Conservation (phyloP, 495 filamentous ascomycete genomes). For the Penicillium cinerascens region DNA sequence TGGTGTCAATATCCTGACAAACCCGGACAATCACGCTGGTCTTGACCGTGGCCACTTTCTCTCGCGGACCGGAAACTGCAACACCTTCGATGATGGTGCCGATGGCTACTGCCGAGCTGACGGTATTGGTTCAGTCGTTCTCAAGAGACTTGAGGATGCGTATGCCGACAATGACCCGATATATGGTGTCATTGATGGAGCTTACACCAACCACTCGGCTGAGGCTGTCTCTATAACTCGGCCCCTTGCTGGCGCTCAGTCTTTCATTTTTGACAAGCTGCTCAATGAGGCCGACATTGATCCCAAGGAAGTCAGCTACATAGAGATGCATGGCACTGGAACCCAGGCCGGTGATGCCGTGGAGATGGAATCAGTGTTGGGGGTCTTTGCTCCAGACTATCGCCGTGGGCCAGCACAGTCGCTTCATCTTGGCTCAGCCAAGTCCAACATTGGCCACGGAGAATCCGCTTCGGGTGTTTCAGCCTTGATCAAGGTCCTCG, state of each 20-base stretch:
- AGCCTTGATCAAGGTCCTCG: constrained; percentile 74
- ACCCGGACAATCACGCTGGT: constrained; percentile 81
- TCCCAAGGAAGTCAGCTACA: constrained; percentile 71
- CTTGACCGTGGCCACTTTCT: constrained; percentile 81
- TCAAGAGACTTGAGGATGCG: constrained; percentile 76
- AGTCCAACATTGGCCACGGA: constrained; percentile 86
- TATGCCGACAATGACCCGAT: constrained; percentile 71
- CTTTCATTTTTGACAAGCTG: constrained; percentile 63
- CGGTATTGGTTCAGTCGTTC: constrained; percentile 63
- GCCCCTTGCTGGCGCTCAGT: constrained; percentile 71
- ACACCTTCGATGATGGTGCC: constrained; percentile 71
- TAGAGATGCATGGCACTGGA: constrained; percentile 90
- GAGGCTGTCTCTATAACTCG: constrained; percentile 79
- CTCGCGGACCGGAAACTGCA: constrained; percentile 74
- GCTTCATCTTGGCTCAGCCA: constrained; percentile 78
- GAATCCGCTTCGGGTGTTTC: constrained; percentile 86
- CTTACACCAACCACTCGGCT: constrained; percentile 72
- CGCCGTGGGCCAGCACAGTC: constrained; percentile 67
- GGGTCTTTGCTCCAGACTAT: constrained; percentile 70
- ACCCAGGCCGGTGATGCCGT: constrained; percentile 78
- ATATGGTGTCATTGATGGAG: constrained; percentile 61
- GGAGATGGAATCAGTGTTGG: constrained; percentile 75
- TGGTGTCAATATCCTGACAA: constrained; percentile 76
- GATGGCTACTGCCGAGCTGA: constrained; percentile 79
- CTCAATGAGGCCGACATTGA: constrained; percentile 67